Conservation (phyloP, 2,329 filamentous ascomycete genomes). For the Aspergillus aculeatus region DNA sequence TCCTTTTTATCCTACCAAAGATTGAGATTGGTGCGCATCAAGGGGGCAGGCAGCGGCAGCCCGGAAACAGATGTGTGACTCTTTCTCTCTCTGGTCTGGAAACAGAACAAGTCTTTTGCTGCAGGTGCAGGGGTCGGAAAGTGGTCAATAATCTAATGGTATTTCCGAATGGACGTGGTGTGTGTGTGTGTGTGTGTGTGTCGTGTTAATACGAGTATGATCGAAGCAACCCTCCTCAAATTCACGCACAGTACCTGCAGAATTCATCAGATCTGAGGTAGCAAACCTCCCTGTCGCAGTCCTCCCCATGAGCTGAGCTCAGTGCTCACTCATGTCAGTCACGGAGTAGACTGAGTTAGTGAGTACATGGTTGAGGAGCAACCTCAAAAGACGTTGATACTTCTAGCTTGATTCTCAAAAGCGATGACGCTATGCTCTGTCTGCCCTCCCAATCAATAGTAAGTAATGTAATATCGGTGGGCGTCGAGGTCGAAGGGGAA, state of each 20-base stretch:
- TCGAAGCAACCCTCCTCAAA: neutral
- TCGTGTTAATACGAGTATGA: neutral
- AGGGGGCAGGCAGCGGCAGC: neutral
- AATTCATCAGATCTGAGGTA: neutral
- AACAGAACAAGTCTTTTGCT: neutral
- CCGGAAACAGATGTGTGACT: conserved; percentile 10
- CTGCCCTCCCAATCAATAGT: conserved; percentile 1
- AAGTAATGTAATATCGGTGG: conserved; percentile 6
- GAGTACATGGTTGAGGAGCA: no score
- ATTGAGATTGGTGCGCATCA: neutral
- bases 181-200: neutral
- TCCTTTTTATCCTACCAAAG: neutral
- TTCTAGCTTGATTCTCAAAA: no score
- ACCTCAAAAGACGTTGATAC: no score
- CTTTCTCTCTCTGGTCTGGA: conserved; percentile 6
- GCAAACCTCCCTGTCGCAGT: neutral
- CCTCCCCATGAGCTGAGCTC: neutral
- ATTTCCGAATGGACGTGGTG: neutral
- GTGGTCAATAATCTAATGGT: neutral
- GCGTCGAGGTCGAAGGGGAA: conserved; percentile 3
- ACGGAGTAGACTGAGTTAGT: no score
- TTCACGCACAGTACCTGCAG: conserved; percentile 12
- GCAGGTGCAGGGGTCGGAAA: conserved; percentile 7
- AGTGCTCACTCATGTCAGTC: no score
- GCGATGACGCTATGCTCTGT: conserved; percentile 1